Evolutionary conservation across 108 stramenopile species (phyloP).

Genomic region (Cyclostephanos tholiformis): DNA sequence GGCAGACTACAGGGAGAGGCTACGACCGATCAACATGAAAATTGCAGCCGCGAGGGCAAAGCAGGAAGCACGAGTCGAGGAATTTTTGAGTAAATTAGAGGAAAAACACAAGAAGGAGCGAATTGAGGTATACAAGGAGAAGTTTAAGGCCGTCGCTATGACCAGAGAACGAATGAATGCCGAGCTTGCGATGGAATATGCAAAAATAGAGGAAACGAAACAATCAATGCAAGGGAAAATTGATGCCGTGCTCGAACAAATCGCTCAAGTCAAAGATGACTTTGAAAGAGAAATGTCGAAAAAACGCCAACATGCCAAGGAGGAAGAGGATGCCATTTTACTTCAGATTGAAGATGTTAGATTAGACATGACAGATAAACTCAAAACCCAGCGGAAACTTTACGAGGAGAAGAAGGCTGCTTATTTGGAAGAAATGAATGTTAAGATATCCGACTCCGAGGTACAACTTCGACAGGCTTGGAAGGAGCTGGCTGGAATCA

Average conservation of each 20-base stretch:
- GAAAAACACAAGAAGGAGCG: constrained; percentile 39
- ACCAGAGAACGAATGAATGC: constrained; percentile 32
- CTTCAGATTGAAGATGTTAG: constrained; percentile 34
- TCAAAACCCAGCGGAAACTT: constrained; percentile 16
- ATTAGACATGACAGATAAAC: constrained; percentile 30
- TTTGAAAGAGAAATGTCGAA: constrained; percentile 35
- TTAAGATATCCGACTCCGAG: constrained; percentile 27
- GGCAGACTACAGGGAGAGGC: constrained; percentile 16
- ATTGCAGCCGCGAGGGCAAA: constrained; percentile 33
- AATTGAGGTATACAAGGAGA: constrained; percentile 37
- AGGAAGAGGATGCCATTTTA: constrained; percentile 27
- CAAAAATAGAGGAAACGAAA: constrained; percentile 28
- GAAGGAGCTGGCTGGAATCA: constrained; percentile 35
- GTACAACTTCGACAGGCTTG: constrained; percentile 39
- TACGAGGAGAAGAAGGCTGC: constrained; percentile 15
- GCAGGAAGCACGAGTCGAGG: constrained; percentile 16
- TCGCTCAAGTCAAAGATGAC: constrained; percentile 28
- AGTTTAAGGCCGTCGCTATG: constrained; percentile 30
- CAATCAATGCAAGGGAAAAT: constrained; percentile 30
- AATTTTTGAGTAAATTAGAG: constrained; percentile 28
- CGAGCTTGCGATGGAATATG: constrained; percentile 35
- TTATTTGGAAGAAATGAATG: constrained; percentile 28
- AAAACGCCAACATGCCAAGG: constrained; percentile 22
- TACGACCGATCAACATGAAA: constrained; percentile 8
- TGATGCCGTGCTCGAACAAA: constrained; percentile 23